Conservation (phyloP, 192 early-diverging fungal species). For the Cetraspora pellucida region DNA sequence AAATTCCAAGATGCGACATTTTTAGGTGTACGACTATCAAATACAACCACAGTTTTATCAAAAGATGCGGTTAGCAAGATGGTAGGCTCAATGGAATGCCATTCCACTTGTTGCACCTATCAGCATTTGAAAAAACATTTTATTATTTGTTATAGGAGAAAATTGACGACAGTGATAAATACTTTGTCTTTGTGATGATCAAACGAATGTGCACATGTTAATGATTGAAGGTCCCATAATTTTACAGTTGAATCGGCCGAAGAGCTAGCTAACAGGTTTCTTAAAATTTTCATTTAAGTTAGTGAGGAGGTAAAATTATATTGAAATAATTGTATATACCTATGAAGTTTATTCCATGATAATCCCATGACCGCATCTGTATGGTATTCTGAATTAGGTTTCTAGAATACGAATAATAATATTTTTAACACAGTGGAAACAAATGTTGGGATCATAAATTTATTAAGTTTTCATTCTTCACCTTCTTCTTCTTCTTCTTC, state of each 20-base stretch:
- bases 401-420: slow-evolving; percentile 28
- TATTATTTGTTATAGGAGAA: background rate
- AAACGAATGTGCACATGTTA: slow-evolving; percentile 76
- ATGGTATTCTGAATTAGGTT: slow-evolving; percentile 79
- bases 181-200: slow-evolving; percentile 81
- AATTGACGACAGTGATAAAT: background rate
- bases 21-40: slow-evolving; percentile 89
- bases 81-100: slow-evolving; percentile 88
- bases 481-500: slow-evolving; percentile 36
- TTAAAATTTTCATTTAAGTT: slow-evolving; percentile 25
- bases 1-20: slow-evolving; percentile 70
- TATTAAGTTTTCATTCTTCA: background rate
- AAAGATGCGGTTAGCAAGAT: slow-evolving; percentile 91
- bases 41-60: slow-evolving; percentile 82
- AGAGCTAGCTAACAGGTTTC: slow-evolving; percentile 79
- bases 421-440: background rate
- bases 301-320: background rate
- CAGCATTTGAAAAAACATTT: background rate
- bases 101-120: slow-evolving; percentile 80
- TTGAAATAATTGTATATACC: slow-evolving; percentile 31
- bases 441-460: background rate
- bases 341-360: slow-evolving; percentile 85
- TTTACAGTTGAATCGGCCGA: slow-evolving; percentile 98
- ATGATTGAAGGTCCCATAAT: slow-evolving; percentile 90
- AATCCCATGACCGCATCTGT: slow-evolving; percentile 94